Base-by-base conservation (phyloP, 495 filamentous ascomycete species). In the Acidomyces sp. region DNA sequence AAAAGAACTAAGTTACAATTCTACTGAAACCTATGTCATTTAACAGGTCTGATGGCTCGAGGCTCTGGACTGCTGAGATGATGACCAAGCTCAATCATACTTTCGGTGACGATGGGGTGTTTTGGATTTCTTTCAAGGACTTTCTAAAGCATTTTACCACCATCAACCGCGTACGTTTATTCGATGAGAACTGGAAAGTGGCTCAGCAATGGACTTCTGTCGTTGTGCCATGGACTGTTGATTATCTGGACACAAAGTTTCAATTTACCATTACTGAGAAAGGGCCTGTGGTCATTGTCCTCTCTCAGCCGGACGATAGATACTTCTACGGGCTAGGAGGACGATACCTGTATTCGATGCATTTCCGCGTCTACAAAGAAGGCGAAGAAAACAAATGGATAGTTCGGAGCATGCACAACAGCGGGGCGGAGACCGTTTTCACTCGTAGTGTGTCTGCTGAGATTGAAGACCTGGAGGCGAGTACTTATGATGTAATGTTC, bases 21-120 rank as follows among this genome's bases (percentile, higher is more conserved):
- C n/a, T n/a, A n/a, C n/a, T n/a, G n/a, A n/a, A n/a, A n/a, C n/a
- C n/a, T n/a, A n/a, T n/a, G n/a, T n/a, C n/a, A n/a, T n/a, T n/a
- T n/a, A n/a, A n/a, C n/a, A n/a, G n/a, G n/a, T 47, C 43, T 12
- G 84, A 93, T 53, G 85, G 88, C 15, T 86, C 80, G 6, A 83
- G 86, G 52, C 78, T 94, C 59, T 95, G 88, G 83, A 94, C 85
- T 1, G 64, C 82, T 0, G 77, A 92, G 52, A 92, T 84, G 83
- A 45, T 50, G 33, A 42, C 12, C 1, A 51, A 46, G 32, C 43
- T 51, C 20, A 16, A 32, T 1, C 48, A 51, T 29, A 46, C 32
- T 26, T 95, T 94, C 56, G 87, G 88, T 22, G 80, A 95, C 51
- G 88, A 93, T 53, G 86, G 85, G 2, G 77, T 78, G 43, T 80